A percentile compares a stretch with the other conserved stretches of the same genome.
Evolutionary conservation across 192 early-diverging fungal genomes (phyloP).

Genomic region (Coemansia umbellata): DNA sequence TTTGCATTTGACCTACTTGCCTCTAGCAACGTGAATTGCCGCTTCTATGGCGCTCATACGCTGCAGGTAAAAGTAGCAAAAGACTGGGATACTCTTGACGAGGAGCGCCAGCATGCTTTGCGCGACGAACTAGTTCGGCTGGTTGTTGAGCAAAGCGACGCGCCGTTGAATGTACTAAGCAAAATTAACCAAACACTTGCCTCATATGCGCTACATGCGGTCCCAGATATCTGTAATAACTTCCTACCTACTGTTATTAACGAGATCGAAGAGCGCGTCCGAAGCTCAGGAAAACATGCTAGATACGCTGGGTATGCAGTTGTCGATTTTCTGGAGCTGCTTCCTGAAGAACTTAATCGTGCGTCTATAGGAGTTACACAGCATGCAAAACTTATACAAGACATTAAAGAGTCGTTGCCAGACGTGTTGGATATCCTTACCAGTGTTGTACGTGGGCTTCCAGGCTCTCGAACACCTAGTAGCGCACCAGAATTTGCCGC

Average conservation of each 20-base stretch:
- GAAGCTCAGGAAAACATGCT: constrained; percentile 11
- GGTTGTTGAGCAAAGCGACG: constrained; percentile 32
- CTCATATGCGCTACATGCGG: constrained; percentile 29
- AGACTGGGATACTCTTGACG: constrained; percentile 46
- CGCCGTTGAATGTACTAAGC: constrained; percentile 30
- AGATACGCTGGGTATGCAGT: constrained; percentile 17
- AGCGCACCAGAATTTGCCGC: constrained; percentile 5
- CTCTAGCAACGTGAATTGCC: constrained; percentile 31
- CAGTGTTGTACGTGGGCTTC: constrained; percentile 16
- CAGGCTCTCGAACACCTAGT: background rate
- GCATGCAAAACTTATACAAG: constrained; percentile 22
- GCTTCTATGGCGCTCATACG: constrained; percentile 49
- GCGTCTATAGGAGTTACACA: constrained; percentile 15
- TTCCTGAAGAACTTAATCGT: constrained; percentile 42
- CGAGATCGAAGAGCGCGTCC: constrained; percentile 15
- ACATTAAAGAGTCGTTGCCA: constrained; percentile 19
- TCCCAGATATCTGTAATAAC: constrained; percentile 19
- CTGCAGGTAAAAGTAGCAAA: constrained; percentile 35
- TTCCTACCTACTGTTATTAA: constrained; percentile 20
- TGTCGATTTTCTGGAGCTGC: constrained; percentile 34
- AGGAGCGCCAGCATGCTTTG: constrained; percentile 30
- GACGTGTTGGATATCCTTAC: constrained; percentile 28
- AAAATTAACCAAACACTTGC: constrained; percentile 38
- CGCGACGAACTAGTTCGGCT: constrained; percentile 29
- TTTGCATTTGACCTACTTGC: constrained; percentile 42